Conservation (phyloP, 495 filamentous ascomycete species). For the Hypoxylon crocopeplum region DNA sequence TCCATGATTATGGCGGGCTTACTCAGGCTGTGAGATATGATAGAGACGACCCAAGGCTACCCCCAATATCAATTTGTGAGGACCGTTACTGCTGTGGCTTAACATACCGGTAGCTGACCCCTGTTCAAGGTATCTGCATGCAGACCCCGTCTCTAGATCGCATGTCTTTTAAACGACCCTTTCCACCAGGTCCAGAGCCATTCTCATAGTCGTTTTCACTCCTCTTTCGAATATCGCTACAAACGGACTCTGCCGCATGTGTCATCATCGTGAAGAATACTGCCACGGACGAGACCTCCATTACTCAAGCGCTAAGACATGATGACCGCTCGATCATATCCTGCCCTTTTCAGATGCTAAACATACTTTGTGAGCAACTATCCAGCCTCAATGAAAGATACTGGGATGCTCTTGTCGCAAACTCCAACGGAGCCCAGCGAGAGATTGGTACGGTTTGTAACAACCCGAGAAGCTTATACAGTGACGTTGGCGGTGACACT, state of each 20-base stretch:
- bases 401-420: background rate
- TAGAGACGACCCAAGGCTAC: background rate
- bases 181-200: background rate
- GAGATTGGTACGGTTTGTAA: constrained; percentile 1
- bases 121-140: background rate
- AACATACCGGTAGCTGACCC: background rate
- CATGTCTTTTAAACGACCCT: background rate
- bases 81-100: background rate
- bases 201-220: background rate
- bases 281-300: background rate
- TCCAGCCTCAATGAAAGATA: background rate
- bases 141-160: background rate
- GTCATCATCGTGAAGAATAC: background rate
- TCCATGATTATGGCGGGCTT: too few relatives aligned
- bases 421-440: background rate
- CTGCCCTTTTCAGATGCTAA: constrained; percentile 4
- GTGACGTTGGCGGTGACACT: background rate
- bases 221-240: background rate
- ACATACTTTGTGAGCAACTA: constrained; percentile 1
- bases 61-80: background rate
- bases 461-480: background rate
- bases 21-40: too few relatives aligned
- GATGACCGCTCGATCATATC: background rate
- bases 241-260: background rate
- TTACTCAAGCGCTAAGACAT: background rate